Evolutionary conservation across 2,329 filamentous ascomycete species (phyloP), one percentile per base, ranked within the genome.

Genomic region (Monosporascus sp.): DNA sequence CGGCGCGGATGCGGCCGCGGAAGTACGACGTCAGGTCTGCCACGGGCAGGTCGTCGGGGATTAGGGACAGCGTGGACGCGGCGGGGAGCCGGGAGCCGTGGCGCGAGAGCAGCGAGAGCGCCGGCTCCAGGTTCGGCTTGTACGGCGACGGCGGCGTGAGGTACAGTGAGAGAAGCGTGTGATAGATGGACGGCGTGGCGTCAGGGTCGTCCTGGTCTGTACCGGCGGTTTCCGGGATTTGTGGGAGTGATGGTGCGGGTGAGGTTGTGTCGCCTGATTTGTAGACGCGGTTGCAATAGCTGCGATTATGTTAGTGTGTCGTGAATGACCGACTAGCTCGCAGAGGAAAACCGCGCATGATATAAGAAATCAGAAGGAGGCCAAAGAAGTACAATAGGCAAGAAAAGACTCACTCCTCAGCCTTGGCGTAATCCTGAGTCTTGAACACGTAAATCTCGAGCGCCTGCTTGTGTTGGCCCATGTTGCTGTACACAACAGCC

Each of bases 401-500:
- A 24, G 25, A 25, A 48, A 27, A 41, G 37, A 77, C 84, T 56
- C 74, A 96, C 86, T 96, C 90, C 80, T 99, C 94, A 34, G 94
- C 94, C 71, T 96, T 97, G 14, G 74, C 76, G 57, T 89, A 93
- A 68, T 96, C 87, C 60, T 88, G 76, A 69, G 99, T 82, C 69
- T 93, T 94, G 73, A 97, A 99, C 27, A 97, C 93, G 68, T 96
- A 99, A 50, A 99, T 96, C 67, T 94, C 88, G n/a, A 99, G 75
- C 0, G 94, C 94, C 71, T 97, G 91, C 66, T 90, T 92, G 72
- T 99, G 92, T 62, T 93, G 88, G 6, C 90, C 90, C 89, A 97
- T 96, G 62, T 94, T 95, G 70, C 90, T 91, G 39, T 97, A 82
- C 20, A 97, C 86, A 45, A 97, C 86, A 6, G 94, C 94, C 56